Evolutionary conservation across 768 basidiomycete genomes (phyloP), one percentile per base, ranked within the genome.

Genomic region (Lactarius akahatsu): DNA sequence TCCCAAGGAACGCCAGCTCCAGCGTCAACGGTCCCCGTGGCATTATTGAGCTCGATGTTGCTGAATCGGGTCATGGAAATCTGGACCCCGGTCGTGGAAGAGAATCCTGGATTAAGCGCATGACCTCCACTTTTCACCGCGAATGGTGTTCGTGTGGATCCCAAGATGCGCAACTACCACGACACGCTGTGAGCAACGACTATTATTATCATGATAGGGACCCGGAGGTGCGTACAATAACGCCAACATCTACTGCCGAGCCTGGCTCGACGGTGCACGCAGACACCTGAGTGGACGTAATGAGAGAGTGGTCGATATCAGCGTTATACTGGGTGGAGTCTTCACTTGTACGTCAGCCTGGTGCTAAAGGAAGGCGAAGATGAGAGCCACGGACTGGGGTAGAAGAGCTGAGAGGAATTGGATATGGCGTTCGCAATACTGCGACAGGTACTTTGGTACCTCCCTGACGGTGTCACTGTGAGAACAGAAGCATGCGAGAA

Each of bases 1-100:
- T 73, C 74, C 74, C 71, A 73, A 20, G 68, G 67, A n/a, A 71
- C 67, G 6, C 74, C 74, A 23, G 74, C 15, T 6, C 73, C 71
- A 10, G 71, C 36, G 30, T 66, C 66, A n/a, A 67, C 65, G 5
- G 71, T 72, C 0, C 38, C 57, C 6, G 41, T 55, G 7, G 3
- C 28, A 1, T 18, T 28, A 32, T 70, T 45, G 55, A 69, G 52
- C 1, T 40, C 52, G 4, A 65, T 59, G 2, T 32, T 16, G 18
- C 62, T 55, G 47, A 74, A 75, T 2, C 69, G 69, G 34, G 65
- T 30, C 73, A 75, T 70, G 7, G 73, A n/a, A 7, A 75, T 73
- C 34, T 73, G 64, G n/a, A 75, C 70, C 23, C 74, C 74, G 1
- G 4, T 43, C 10, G 74, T 75, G 7, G 74, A 74, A 23, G 68